Conservation (phyloP, 371 early-diverging fungal genomes). For the Mucor ambiguus region DNA sequence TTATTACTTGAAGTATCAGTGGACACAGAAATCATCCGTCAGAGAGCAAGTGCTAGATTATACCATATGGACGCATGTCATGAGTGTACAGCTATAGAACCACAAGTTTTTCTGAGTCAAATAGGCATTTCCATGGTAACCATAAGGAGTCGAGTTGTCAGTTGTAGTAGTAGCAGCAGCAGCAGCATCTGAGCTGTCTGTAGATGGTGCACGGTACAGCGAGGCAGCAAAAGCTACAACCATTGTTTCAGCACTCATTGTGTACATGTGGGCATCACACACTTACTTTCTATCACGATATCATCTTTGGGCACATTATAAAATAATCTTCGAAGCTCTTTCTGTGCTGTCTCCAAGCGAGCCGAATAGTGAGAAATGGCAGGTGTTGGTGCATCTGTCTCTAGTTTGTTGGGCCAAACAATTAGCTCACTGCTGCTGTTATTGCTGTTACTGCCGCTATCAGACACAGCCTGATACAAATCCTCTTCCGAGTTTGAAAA, state of each 20-base stretch:
- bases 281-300: slow-evolving; percentile 44
- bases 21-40: background rate
- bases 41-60: background rate
- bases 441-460: background rate
- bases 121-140: slow-evolving; percentile 37
- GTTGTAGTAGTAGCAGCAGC: no score
- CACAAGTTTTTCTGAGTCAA: slow-evolving; percentile 42
- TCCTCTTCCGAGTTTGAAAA: slow-evolving; percentile 20
- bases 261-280: background rate
- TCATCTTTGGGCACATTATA: slow-evolving; percentile 35
- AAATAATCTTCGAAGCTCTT: slow-evolving; percentile 37
- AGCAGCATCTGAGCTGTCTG: background rate
- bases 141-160: slow-evolving; percentile 14
- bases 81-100: slow-evolving; percentile 47
- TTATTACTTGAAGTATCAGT: no score
- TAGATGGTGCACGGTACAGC: slow-evolving; percentile 17
- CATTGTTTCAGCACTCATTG: background rate
- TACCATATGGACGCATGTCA: slow-evolving; percentile 46
- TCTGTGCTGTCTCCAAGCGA: slow-evolving; percentile 26
- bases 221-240: slow-evolving; percentile 35
- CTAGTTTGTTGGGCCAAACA: slow-evolving; percentile 44
- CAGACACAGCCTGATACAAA: background rate
- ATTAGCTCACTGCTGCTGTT: slow-evolving; percentile 7
- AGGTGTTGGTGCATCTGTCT: slow-evolving; percentile 29
- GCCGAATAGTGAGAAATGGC: slow-evolving; percentile 30